phyloP scores from a whole-genome alignment of 139 green algal genomes.

The Desmodesmus armatus region DNA sequence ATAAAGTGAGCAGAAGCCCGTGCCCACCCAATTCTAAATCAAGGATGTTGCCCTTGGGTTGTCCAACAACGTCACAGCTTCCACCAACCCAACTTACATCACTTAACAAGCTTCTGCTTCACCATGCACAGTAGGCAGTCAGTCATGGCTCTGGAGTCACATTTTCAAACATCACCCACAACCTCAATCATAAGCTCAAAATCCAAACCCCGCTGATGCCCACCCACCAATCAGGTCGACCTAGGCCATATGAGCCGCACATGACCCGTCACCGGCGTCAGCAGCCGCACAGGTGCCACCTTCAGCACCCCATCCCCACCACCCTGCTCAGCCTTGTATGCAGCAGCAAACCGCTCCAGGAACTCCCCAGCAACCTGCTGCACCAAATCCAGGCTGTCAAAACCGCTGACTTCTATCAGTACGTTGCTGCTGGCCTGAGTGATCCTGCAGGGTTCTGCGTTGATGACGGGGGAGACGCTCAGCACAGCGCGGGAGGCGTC shows the following conservation, averaged over 20 bases:
- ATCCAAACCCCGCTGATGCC: too few relatives aligned
- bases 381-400: conserved; percentile 19
- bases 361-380: conserved; percentile 32
- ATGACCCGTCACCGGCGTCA: conserved; percentile 30
- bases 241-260: conserved; percentile 27
- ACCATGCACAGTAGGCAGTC: too few relatives aligned
- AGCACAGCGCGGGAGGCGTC: conserved; percentile 86
- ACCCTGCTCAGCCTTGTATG: conserved; percentile 7
- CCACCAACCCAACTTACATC: too few relatives aligned
- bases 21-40: too few relatives aligned
- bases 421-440: conserved; percentile 20
- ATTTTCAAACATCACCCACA: too few relatives aligned
- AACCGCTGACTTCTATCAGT: conserved; percentile 30
- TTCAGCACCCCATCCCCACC: not conserved
- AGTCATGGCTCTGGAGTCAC: too few relatives aligned
- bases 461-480: conserved; percentile 94
- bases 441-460: conserved; percentile 86
- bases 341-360: conserved; percentile 14
- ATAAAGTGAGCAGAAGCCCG: too few relatives aligned
- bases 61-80: too few relatives aligned
- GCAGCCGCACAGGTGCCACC: conserved; percentile 24
- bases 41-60: too few relatives aligned
- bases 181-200: too few relatives aligned
- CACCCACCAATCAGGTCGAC: too few relatives aligned
- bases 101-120: too few relatives aligned